These are phyloP conservation scores for Pseudopithomyces maydicus DNA, from an alignment of 2,329 filamentous ascomycete species.

Conservation along the genomic window DNA sequence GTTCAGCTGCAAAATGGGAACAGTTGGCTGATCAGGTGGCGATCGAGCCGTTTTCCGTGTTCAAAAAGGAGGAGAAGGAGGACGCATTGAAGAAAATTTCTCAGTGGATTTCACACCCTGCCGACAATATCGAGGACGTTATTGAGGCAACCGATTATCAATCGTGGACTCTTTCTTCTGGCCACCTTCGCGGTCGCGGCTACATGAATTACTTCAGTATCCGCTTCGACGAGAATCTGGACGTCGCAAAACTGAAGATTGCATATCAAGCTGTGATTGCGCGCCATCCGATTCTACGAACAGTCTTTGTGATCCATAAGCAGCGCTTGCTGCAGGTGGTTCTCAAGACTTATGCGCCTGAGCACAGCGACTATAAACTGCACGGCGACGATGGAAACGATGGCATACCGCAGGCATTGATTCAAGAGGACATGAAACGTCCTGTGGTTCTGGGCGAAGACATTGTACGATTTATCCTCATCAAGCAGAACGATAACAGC, in stretches of 20 bases:
- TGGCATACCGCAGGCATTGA: background rate
- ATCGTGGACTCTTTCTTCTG: background rate
- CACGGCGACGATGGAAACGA: background rate
- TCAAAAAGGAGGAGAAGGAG: background rate
- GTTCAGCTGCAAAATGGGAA: background rate
- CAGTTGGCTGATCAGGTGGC: background rate
- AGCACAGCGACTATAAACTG: background rate
- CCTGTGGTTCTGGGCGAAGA: background rate
- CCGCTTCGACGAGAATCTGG: background rate
- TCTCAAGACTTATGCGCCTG: background rate
- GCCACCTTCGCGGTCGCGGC: background rate
- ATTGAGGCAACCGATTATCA: slow-evolving; percentile 5
- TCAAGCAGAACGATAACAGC: background rate
- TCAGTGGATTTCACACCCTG: background rate
- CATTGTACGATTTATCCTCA: slow-evolving; percentile 8
- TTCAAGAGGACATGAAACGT: background rate
- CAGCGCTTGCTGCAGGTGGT: background rate
- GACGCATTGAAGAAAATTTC: background rate
- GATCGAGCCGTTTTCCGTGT: background rate
- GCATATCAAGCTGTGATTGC: slow-evolving; percentile 1
- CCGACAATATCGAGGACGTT: background rate
- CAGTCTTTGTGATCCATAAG: slow-evolving; percentile 7
- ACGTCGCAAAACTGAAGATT: background rate
- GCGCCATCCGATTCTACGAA: slow-evolving; percentile 12
- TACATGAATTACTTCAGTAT: slow-evolving; percentile 5